Conservation (phyloP, 257 asterid genomes). For the Scutellaria minor region DNA sequence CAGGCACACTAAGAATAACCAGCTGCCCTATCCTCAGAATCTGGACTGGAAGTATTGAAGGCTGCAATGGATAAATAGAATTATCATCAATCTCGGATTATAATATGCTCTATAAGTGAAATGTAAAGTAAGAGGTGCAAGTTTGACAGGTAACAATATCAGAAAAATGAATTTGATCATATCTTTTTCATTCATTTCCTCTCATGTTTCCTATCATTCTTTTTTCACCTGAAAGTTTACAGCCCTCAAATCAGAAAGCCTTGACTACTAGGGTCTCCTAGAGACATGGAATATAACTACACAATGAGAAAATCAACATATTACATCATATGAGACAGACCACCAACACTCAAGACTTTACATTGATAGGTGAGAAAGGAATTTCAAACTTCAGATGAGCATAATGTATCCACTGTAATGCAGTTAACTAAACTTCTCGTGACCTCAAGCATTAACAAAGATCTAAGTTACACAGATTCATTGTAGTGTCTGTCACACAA, state of each 20-base stretch:
- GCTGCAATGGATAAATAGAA: constrained; percentile 57
- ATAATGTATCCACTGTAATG: not conserved
- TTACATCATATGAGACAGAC: not conserved
- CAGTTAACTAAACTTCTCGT: constrained; percentile 23
- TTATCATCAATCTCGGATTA: constrained; percentile 23
- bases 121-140: constrained; percentile 14
- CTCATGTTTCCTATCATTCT: constrained; percentile 5
- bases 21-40: constrained; percentile 92
- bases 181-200: not conserved
- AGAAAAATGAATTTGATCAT: not conserved
- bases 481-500: constrained; percentile 1
- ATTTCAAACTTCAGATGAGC: constrained; percentile 1
- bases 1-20: constrained; percentile 88
- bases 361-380: not conserved
- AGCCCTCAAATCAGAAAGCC: not conserved
- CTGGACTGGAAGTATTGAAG: constrained; percentile 94
- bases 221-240: constrained; percentile 10
- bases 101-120: constrained; percentile 8
- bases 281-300: not conserved
- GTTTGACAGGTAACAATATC: constrained; percentile 27
- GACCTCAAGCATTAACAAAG: constrained; percentile 20
- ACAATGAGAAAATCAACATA: not conserved
- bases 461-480: not conserved
- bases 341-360: constrained; percentile 8
- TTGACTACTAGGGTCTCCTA: not conserved